Percentiles rank a stretch among this genome's conserved stretches.
phyloP scores from a whole-genome alignment of 2,329 filamentous ascomycete species.

The Orbilia oligospora region DNA sequence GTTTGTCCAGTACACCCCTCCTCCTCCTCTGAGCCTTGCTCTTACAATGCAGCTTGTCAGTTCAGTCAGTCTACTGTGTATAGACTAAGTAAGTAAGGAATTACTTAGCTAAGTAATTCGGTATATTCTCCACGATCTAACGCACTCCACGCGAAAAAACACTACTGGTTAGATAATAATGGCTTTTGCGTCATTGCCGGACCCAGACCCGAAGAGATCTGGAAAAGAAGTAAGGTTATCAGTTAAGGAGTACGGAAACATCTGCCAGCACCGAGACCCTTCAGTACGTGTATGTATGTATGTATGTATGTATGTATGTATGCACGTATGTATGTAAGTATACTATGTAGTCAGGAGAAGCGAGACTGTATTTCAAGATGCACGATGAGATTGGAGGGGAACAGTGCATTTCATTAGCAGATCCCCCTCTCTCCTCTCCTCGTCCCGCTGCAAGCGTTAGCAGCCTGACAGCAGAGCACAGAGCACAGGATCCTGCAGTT shows the following conservation, averaged over 20 bases:
- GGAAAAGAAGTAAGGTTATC: neutral
- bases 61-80: too few relatives aligned
- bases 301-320: too few relatives aligned
- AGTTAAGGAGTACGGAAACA: neutral
- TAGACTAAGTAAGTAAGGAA: neutral
- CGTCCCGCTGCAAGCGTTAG: conserved; percentile 22
- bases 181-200: conserved; percentile 46
- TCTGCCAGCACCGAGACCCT: conserved; percentile 8
- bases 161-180: conserved; percentile 36
- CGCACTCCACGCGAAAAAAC: conserved; percentile 19
- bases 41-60: neutral
- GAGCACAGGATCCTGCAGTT: conserved; percentile 43
- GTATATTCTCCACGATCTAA: conserved; percentile 36
- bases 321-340: too few relatives aligned
- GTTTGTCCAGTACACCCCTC: conserved; percentile 14
- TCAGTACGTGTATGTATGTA: too few relatives aligned
- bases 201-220: conserved; percentile 7
- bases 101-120: neutral
- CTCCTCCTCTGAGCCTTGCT: conserved; percentile 23
- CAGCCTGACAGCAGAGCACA: conserved; percentile 43
- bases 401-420: conserved; percentile 27
- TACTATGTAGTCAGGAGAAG: conserved; percentile 10
- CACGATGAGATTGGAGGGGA: conserved; percentile 57
- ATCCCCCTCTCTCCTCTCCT: conserved; percentile 35
- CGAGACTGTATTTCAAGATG: conserved; percentile 21